Evolutionary conservation across 768 basidiomycete species (phyloP).

Genomic region (Rhodotorula diobovata): DNA sequence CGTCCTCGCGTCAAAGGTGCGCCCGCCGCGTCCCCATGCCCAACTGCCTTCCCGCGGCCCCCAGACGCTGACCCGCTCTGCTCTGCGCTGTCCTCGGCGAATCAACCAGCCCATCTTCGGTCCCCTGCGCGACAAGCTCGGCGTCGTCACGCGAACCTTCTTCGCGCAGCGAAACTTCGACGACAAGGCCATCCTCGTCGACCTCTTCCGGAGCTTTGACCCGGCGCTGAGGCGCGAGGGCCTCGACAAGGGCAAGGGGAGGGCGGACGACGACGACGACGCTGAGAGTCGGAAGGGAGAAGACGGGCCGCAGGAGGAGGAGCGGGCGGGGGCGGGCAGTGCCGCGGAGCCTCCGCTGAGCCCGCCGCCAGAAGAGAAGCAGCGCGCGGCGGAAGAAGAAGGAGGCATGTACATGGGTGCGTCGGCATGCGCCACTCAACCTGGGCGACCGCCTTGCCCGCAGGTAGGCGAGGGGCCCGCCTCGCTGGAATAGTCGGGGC

Average conservation of each 20-base stretch:
- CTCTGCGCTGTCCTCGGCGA: conserved; percentile 46
- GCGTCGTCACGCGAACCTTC: conserved; percentile 85
- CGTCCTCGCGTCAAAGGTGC: conserved; percentile 62
- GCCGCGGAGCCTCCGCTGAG: conserved; percentile 51
- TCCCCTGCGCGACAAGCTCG: conserved; percentile 87
- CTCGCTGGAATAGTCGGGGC: no score
- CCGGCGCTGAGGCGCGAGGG: background rate
- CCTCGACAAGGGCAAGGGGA: background rate
- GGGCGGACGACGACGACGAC: background rate
- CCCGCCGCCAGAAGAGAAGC: background rate
- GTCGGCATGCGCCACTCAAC: no score
- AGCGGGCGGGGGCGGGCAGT: background rate
- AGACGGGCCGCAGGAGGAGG: background rate
- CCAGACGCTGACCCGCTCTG: no score
- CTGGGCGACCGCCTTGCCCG: no score
- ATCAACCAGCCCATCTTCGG: conserved; percentile 92
- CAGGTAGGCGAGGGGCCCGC: no score
- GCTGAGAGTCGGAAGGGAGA: no score
- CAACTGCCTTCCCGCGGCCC: no score
- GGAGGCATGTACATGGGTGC: conserved; percentile 91
- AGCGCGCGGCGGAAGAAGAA: conserved; percentile 59
- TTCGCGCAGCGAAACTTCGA: conserved; percentile 90
- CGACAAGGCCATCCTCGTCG: conserved; percentile 79
- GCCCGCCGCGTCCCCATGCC: background rate
- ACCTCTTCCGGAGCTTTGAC: conserved; percentile 70